Evolutionary conservation across 345 rosid genomes (phyloP).

Genomic region (Jatropha curcas): DNA sequence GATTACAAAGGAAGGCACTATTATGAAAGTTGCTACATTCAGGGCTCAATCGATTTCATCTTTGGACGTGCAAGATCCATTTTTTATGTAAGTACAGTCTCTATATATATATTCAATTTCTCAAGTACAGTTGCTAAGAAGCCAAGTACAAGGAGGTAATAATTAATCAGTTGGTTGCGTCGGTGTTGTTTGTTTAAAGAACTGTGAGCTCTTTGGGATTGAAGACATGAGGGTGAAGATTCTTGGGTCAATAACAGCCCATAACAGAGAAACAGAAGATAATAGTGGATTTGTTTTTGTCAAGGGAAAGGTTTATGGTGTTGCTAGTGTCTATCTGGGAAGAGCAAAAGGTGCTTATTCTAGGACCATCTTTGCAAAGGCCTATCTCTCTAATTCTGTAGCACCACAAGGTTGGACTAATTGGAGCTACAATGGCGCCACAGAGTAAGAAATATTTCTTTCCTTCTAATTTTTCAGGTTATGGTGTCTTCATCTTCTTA

Average conservation of each 20-base stretch:
- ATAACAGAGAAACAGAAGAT: constrained; percentile 52
- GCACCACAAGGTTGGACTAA: constrained; percentile 81
- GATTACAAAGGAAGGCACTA: constrained; percentile 95
- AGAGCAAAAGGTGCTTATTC: constrained; percentile 81
- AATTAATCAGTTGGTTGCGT: too few species aligned
- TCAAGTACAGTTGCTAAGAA: neutral
- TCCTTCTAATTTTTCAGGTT: too few species aligned
- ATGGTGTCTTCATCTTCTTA: too few species aligned
- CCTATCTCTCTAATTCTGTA: constrained; percentile 69
- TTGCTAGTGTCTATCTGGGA: constrained; percentile 61
- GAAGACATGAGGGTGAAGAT: constrained; percentile 70
- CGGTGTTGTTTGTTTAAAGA: constrained; percentile 36
- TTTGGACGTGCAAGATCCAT: constrained; percentile 86
- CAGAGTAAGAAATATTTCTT: constrained; percentile 46
- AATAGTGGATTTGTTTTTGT: constrained; percentile 70
- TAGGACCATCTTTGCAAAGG: constrained; percentile 58
- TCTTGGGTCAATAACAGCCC: constrained; percentile 81
- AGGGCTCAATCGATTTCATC: constrained; percentile 92
- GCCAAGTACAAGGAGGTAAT: too few species aligned
- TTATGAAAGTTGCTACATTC: constrained; percentile 76
- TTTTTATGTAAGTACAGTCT: constrained; percentile 44
- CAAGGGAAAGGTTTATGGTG: constrained; percentile 70
- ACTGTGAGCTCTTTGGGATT: constrained; percentile 74
- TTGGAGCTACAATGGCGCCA: constrained; percentile 65
- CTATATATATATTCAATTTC: neutral